These are phyloP conservation scores for Ambrosiella xylebori DNA, from an alignment of 2,329 filamentous ascomycete genomes.

Conservation along the genomic window DNA sequence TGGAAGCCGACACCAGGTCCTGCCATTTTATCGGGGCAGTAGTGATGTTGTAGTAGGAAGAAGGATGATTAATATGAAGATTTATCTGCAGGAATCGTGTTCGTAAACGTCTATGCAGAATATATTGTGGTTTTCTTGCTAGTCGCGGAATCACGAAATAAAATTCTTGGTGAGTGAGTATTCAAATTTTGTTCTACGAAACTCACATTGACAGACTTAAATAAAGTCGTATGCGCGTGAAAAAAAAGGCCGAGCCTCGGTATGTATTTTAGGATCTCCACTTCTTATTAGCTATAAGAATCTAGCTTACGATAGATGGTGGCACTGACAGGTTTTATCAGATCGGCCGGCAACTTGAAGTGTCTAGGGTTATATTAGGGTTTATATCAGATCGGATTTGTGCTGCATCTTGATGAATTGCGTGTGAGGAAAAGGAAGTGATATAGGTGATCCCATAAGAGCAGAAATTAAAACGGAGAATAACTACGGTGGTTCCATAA, in stretches of 20 bases:
- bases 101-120: neutral
- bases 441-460: too few species aligned
- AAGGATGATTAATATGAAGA: neutral
- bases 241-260: neutral
- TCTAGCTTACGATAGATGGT: neutral
- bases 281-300: neutral
- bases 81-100: neutral
- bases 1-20: slow-evolving; percentile 54
- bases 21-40: slow-evolving; percentile 16
- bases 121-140: too few species aligned
- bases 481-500: too few species aligned
- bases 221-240: too few species aligned
- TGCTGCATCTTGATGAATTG: neutral
- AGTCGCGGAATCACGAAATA: too few species aligned
- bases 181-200: too few species aligned
- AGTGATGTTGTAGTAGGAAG: neutral
- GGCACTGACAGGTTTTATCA: neutral
- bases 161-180: too few species aligned
- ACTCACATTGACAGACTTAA: too few species aligned
- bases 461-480: too few species aligned
- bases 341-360: neutral
- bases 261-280: neutral
- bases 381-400: neutral
- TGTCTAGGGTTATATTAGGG: neutral
- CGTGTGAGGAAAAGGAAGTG: too few species aligned